phyloP scores from a whole-genome alignment of 2,329 filamentous ascomycete genomes.

The Parascedosporium putredinis region DNA sequence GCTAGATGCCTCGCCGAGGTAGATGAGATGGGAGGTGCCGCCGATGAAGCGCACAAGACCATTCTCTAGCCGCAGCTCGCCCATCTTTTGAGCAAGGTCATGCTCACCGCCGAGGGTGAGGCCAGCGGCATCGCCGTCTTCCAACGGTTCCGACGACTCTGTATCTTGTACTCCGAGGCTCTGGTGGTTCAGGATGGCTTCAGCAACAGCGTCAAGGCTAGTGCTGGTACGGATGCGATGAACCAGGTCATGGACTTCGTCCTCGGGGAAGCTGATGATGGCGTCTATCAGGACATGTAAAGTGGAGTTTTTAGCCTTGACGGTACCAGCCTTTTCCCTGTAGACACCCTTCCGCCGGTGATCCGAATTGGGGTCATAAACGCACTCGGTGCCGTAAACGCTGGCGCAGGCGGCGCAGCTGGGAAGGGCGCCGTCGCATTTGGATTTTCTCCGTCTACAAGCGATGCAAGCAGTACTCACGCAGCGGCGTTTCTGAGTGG shows the following conservation, averaged over 20 bases:
- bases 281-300: constrained; percentile 88
- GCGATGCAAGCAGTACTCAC: constrained; percentile 79
- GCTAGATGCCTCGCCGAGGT: constrained; percentile 46
- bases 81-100: constrained; percentile 86
- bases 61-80: constrained; percentile 76
- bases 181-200: constrained; percentile 33
- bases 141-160: constrained; percentile 22
- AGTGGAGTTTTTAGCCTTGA: constrained; percentile 79
- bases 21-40: constrained; percentile 87
- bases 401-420: constrained; percentile 93
- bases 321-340: constrained; percentile 80
- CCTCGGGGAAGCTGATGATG: constrained; percentile 81
- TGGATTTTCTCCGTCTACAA: constrained; percentile 68
- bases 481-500: constrained; percentile 56
- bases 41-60: constrained; percentile 86
- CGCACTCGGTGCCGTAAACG: constrained; percentile 80
- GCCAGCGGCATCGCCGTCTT: constrained; percentile 28
- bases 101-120: constrained; percentile 50
- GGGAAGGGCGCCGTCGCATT: constrained; percentile 85
- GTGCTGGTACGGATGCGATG: constrained; percentile 81
- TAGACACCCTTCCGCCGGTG: constrained; percentile 95
- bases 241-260: constrained; percentile 74
- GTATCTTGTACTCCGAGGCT: constrained; percentile 22
- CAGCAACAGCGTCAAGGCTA: constrained; percentile 45
- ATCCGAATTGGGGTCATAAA: constrained; percentile 94